Conservation (phyloP, 164 flowering plant genomes). For the Chimonanthus praecox region DNA sequence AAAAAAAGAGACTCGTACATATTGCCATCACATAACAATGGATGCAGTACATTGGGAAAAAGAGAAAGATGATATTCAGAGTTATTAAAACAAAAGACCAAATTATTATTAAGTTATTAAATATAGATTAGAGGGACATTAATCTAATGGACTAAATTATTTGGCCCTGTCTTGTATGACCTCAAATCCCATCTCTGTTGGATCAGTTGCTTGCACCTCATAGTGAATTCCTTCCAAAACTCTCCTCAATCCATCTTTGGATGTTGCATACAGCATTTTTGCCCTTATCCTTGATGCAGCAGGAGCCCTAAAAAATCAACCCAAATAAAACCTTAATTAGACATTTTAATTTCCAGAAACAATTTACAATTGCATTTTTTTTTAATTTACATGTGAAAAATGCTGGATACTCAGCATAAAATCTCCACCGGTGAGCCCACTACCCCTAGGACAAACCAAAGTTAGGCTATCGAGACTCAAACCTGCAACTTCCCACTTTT, state of each 20-base stretch:
- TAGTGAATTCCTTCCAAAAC: slow-evolving; percentile 80
- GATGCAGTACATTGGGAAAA: neutral
- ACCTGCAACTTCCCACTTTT: no score
- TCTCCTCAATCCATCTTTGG: slow-evolving; percentile 81
- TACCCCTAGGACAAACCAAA: no score
- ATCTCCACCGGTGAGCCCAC: no score
- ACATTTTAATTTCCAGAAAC: no score
- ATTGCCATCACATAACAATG: neutral
- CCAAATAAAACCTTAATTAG: no score
- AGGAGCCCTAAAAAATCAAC: slow-evolving; percentile 54
- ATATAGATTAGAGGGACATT: neutral
- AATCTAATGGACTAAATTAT: slow-evolving; percentile 7
- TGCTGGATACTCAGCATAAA: no score
- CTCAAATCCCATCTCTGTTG: slow-evolving; percentile 90
- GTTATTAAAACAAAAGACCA: neutral
- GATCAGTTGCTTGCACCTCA: slow-evolving; percentile 91
- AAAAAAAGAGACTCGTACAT: no score
- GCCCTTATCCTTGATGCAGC: slow-evolving; percentile 82
- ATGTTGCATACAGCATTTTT: slow-evolving; percentile 86
- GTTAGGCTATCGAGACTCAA: no score
- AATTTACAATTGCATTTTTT: no score
- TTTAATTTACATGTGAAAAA: no score
- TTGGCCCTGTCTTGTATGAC: slow-evolving; percentile 72
- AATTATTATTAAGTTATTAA: slow-evolving; percentile 1
- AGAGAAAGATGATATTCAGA: no score